These are phyloP conservation scores for Aurantiochytrium sp. DNA, from an alignment of 108 stramenopile genomes.

Conservation along the genomic window DNA sequence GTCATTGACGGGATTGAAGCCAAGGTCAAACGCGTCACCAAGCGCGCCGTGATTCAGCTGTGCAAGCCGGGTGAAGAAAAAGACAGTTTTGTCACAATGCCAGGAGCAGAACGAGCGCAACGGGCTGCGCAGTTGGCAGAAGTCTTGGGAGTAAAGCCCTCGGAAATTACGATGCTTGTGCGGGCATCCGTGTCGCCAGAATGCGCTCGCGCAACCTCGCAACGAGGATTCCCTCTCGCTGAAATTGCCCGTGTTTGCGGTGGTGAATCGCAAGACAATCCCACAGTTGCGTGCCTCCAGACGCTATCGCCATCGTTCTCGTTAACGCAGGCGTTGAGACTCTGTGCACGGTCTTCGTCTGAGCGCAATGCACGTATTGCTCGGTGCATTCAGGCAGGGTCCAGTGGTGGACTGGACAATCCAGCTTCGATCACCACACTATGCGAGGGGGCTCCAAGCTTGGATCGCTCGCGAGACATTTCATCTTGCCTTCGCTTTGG, in stretches of 20 bases:
- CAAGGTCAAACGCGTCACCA: not conserved
- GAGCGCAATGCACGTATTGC: not conserved
- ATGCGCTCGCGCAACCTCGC: not conserved
- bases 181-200: not conserved
- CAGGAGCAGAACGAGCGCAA: not conserved
- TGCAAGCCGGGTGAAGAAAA: not conserved
- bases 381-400: not conserved
- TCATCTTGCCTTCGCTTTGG: not conserved
- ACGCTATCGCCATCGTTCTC: not conserved
- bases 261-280: not conserved
- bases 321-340: not conserved
- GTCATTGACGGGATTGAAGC: not conserved
- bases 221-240: not conserved
- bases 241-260: not conserved
- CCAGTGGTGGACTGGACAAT: not conserved
- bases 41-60: not conserved
- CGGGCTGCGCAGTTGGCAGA: not conserved
- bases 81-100: not conserved
- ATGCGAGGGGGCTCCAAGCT: not conserved
- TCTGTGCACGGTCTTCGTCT: not conserved
- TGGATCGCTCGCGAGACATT: not conserved
- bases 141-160: not conserved
- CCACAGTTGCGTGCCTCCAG: not conserved
- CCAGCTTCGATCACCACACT: not conserved
- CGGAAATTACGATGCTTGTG: not conserved